Conservation (phyloP, 352 stramenopile genomes). For the Pythium insidiosum region DNA sequence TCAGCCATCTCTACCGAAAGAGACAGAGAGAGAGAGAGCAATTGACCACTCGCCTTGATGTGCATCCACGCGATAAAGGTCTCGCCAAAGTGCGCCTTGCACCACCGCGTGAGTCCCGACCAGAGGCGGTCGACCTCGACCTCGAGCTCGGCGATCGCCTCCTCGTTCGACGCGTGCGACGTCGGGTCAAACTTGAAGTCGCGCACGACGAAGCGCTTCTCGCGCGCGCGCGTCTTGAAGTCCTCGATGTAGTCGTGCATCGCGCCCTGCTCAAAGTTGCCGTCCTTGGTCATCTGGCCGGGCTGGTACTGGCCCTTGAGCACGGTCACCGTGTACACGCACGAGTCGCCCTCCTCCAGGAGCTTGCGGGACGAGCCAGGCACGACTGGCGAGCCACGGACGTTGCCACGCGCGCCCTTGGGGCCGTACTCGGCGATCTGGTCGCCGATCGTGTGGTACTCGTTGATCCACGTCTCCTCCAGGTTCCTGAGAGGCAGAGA, state of each 20-base stretch:
- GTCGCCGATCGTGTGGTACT: slow-evolving; percentile 84
- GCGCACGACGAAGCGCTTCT: slow-evolving; percentile 91
- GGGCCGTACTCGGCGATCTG: slow-evolving; percentile 88
- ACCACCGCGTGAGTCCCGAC: slow-evolving; percentile 94
- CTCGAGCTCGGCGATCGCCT: slow-evolving; percentile 78
- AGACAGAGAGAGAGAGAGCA: too few relatives aligned
- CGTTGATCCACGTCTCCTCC: slow-evolving; percentile 85
- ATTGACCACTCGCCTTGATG: too few relatives aligned
- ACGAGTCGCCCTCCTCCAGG: slow-evolving; percentile 88
- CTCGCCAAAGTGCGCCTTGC: slow-evolving; percentile 97
- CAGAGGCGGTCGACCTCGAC: slow-evolving; percentile 93
- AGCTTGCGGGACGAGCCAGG: slow-evolving; percentile 88
- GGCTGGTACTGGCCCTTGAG: slow-evolving; percentile 92
- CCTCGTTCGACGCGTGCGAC: slow-evolving; percentile 81
- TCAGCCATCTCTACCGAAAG: too few relatives aligned
- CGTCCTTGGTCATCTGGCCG: slow-evolving; percentile 78
- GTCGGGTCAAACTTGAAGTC: slow-evolving; percentile 92
- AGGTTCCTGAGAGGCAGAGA: slow-evolving; percentile 29
- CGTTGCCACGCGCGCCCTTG: slow-evolving; percentile 84
- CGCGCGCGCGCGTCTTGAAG: slow-evolving; percentile 89
- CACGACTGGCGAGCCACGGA: slow-evolving; percentile 94
- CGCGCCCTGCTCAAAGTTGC: slow-evolving; percentile 88
- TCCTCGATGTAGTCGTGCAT: slow-evolving; percentile 93
- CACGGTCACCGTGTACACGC: slow-evolving; percentile 94
- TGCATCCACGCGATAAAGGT: slow-evolving; percentile 98